Percentiles rank a stretch among this genome's conserved stretches.
Conservation (phyloP, 371 early-diverging fungal genomes). For the Mortierella sp. region DNA sequence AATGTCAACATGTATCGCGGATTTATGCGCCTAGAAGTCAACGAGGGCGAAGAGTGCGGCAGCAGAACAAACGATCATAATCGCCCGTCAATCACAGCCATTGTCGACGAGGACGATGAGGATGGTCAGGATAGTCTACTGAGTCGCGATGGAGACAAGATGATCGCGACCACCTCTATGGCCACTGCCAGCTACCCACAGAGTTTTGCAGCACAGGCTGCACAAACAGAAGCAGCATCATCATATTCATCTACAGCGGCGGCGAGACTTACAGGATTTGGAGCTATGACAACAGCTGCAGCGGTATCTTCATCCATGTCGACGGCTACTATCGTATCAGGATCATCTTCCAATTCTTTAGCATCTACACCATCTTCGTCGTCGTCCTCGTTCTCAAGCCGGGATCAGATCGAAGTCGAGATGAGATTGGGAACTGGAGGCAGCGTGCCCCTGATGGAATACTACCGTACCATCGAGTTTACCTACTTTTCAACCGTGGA, state of each 20-base stretch:
- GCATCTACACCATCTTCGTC: conserved; percentile 2
- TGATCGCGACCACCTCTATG: neutral
- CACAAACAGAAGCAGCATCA: neutral
- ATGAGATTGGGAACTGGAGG: conserved; percentile 55
- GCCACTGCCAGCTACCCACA: neutral
- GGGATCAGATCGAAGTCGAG: conserved; percentile 47
- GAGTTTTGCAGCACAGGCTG: neutral
- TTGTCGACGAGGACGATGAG: conserved; percentile 35
- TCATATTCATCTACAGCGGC: neutral
- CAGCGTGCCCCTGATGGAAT: conserved; percentile 51
- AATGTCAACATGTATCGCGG: conserved; percentile 55
- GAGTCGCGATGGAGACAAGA: conserved; percentile 17
- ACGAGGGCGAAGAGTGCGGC: conserved; percentile 33
- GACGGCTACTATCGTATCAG: neutral
- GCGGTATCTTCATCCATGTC: conserved; percentile 12
- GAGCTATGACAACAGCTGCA: conserved; percentile 4
- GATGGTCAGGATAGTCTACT: neutral
- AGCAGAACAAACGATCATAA: neutral
- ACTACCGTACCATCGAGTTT: conserved; percentile 50
- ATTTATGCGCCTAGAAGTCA: conserved; percentile 55
- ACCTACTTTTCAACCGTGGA: conserved; percentile 51
- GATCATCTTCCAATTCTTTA: conserved; percentile 17
- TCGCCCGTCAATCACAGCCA: conserved; percentile 38
- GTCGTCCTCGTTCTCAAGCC: conserved; percentile 7
- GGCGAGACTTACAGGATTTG: neutral